Evolutionary conservation across 805 yeast species (phyloP).

Genomic region (Vanderwaltozyma verrucispora): DNA sequence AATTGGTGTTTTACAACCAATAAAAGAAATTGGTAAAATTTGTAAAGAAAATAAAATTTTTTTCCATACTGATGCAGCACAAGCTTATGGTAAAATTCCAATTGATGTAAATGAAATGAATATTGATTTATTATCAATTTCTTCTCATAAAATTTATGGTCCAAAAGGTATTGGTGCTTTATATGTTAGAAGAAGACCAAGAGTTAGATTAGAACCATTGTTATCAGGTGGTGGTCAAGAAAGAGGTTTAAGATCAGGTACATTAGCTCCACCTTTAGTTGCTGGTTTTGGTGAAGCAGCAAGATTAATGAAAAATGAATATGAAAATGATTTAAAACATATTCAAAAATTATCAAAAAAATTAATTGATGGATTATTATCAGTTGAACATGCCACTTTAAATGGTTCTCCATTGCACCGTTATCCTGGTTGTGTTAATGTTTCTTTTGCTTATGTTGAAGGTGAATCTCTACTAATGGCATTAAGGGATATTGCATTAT

Average conservation of each 20-base stretch:
- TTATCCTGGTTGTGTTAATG: constrained; percentile 91
- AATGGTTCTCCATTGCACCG: constrained; percentile 72
- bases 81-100: constrained; percentile 90
- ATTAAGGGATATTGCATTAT: constrained; percentile 87
- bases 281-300: constrained; percentile 98
- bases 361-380: constrained; percentile 58
- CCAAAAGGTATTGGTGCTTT: constrained; percentile 98
- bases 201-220: constrained; percentile 92
- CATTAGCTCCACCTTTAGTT: constrained; percentile 92
- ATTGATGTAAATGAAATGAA: constrained; percentile 89
- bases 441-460: constrained; percentile 94
- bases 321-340: constrained; percentile 61
- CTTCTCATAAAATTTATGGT: constrained; percentile 95
- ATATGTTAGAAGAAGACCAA: constrained; percentile 92
- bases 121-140: constrained; percentile 85
- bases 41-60: constrained; percentile 84
- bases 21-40: constrained; percentile 82
- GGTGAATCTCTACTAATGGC: constrained; percentile 98
- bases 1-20: constrained; percentile 94
- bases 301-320: constrained; percentile 64
- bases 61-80: constrained; percentile 97
- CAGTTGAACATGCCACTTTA: constrained; percentile 79
- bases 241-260: constrained; percentile 94
- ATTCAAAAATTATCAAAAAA: constrained; percentile 62
- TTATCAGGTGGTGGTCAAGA: constrained; percentile 99